These are phyloP conservation scores for Cordyceps cicadae DNA, from an alignment of 2,329 filamentous ascomycete species.

Conservation along the genomic window DNA sequence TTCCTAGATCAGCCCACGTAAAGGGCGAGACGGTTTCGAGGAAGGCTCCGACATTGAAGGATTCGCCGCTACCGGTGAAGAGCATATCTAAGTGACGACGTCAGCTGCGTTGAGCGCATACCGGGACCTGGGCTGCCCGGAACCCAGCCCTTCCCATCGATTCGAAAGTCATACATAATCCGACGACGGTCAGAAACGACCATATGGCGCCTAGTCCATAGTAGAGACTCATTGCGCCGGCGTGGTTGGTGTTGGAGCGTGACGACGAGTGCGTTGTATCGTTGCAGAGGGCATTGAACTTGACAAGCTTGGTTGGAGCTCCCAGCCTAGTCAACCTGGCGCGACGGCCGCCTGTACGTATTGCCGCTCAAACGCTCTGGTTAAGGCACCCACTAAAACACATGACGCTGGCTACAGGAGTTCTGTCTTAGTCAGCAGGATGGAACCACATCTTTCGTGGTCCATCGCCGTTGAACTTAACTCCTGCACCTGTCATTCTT, in stretches of 20 bases:
- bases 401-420: slow-evolving; percentile 9
- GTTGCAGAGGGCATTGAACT: slow-evolving; percentile 11
- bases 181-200: slow-evolving; percentile 62
- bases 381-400: slow-evolving; percentile 8
- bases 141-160: slow-evolving; percentile 2
- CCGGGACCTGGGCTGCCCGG: not conserved
- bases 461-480: not conserved
- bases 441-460: not conserved
- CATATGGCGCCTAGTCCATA: slow-evolving; percentile 64
- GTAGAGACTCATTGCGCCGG: slow-evolving; percentile 56
- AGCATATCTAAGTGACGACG: slow-evolving; percentile 69
- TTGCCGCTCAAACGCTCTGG: slow-evolving; percentile 6
- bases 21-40: slow-evolving; percentile 91
- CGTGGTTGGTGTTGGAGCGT: slow-evolving; percentile 16
- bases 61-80: slow-evolving; percentile 91
- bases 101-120: slow-evolving; percentile 6
- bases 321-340: slow-evolving; percentile 14
- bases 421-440: not conserved
- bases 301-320: slow-evolving; percentile 16
- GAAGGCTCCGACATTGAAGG: slow-evolving; percentile 94
- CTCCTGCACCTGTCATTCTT: not conserved
- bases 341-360: slow-evolving; percentile 13
- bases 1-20: slow-evolving; percentile 84
- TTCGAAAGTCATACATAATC: slow-evolving; percentile 58
- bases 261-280: slow-evolving; percentile 17